Percentiles rank a stretch among this genome's conserved stretches.
phyloP scores from a whole-genome alignment of 306 rosid genomes.

The Abrus precatorius region DNA sequence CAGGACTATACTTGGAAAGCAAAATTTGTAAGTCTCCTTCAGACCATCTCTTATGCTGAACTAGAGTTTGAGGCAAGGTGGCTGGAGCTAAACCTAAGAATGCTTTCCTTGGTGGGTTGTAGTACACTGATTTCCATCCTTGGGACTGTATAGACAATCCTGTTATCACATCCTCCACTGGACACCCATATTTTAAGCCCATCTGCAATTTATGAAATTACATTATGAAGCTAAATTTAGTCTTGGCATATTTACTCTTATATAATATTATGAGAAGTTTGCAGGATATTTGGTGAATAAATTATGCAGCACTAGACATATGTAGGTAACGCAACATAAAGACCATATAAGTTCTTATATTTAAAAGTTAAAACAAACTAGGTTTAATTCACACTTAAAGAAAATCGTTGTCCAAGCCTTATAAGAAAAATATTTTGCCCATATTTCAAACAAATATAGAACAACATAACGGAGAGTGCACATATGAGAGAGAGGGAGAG shows the following conservation, averaged over 20 bases:
- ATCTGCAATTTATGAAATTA: constrained; percentile 54
- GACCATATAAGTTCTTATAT: too few relatives aligned
- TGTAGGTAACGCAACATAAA: too few relatives aligned
- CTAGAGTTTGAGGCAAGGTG: constrained; percentile 61
- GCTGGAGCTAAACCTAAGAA: constrained; percentile 76
- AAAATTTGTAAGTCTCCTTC: constrained; percentile 78
- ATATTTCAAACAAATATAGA: too few relatives aligned
- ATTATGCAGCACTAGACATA: too few relatives aligned
- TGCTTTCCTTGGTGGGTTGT: constrained; percentile 70
- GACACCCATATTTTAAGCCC: constrained; percentile 79
- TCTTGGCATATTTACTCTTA: not conserved
- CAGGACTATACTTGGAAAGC: constrained; percentile 71
- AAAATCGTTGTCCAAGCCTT: too few relatives aligned
- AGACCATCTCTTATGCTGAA: constrained; percentile 90
- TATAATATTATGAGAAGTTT: too few relatives aligned
- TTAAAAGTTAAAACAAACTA: too few relatives aligned
- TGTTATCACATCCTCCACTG: constrained; percentile 87
- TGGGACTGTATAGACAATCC: constrained; percentile 68
- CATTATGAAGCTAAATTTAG: not conserved
- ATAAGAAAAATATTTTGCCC: too few relatives aligned
- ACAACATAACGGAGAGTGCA: too few relatives aligned
- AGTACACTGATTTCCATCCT: constrained; percentile 86
- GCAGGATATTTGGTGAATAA: too few relatives aligned
- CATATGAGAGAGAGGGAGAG: not conserved
- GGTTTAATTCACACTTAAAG: too few relatives aligned